Conservation (phyloP, 805 yeast genomes). For the Saturnispora hagleri region DNA sequence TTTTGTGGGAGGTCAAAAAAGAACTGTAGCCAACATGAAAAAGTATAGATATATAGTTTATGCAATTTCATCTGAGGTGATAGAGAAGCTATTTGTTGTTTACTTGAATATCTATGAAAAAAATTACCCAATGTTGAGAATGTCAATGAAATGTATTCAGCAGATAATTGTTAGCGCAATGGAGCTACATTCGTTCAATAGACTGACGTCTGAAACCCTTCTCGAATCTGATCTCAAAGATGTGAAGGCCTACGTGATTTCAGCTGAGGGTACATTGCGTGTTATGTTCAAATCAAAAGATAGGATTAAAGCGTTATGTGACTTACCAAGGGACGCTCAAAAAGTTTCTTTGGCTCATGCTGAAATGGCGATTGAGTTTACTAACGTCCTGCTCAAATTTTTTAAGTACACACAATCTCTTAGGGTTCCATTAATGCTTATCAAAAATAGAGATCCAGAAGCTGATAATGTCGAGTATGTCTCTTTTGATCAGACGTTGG, state of each 20-base stretch:
- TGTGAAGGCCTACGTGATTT: conserved; percentile 22
- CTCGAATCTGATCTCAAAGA: conserved; percentile 38
- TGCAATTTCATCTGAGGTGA: conserved; percentile 5
- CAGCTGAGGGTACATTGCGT: conserved; percentile 34
- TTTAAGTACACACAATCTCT: conserved; percentile 56
- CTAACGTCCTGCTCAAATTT: conserved; percentile 55
- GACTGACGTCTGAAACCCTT: conserved; percentile 31
- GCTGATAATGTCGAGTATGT: conserved; percentile 13
- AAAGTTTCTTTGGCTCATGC: conserved; percentile 57
- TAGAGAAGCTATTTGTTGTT: conserved; percentile 2
- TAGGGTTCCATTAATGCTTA: conserved; percentile 29
- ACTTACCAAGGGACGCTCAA: conserved; percentile 53
- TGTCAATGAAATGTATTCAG: conserved; percentile 56
- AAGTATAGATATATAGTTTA: neutral
- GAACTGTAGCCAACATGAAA: conserved; percentile 15
- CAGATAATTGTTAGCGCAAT: conserved; percentile 44
- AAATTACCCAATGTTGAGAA: conserved; percentile 56
- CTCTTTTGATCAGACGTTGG: neutral
- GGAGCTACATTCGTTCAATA: conserved; percentile 28
- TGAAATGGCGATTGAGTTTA: conserved; percentile 51
- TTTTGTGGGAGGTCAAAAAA: conserved; percentile 21
- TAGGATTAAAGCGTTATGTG: conserved; percentile 45
- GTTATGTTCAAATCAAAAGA: conserved; percentile 62
- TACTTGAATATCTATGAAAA: conserved; percentile 16
- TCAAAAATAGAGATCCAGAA: conserved; percentile 14